Evolutionary conservation across 371 early-diverging fungal species (phyloP), one percentile per base, ranked within the genome.

Genomic region (Encephalitozoon hellem): DNA sequence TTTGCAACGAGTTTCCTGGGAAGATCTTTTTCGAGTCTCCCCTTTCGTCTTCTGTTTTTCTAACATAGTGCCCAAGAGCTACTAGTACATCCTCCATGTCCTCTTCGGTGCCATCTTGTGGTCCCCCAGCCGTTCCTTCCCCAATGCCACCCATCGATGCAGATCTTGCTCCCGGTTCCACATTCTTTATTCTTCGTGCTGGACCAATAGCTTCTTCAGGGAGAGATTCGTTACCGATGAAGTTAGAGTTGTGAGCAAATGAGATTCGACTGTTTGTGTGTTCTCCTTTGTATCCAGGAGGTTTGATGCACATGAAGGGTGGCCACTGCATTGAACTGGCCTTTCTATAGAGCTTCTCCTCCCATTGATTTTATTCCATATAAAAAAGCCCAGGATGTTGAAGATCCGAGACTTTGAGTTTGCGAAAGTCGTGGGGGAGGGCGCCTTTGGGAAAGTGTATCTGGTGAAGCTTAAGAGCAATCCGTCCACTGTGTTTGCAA

Each of bases 401-500:
- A 90, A 93, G 15, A 88, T 93, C 11, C 89, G 89, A 75, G 96
- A 97, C 86, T 96, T 98, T 81, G 83, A 87, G 52, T 94, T 97
- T 21, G 88, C 96, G 71, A 91, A 93, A 85, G 94, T 96, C n/a
- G 94, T 98, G 83, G 97, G 97, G n/a, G 93, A 93, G 73, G 97
- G 97, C 52, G 96, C 97, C 1, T 97, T 96, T 87, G 97, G 97
- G 49, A 96, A 95, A 83, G 99, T 97, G 47, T 93, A 92, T 84
- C 87, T 97, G 25, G 92, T 90, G 18, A 89, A 88, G 63, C 88
- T 88, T 55, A 88, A 89, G 70, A 70, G 79, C 23, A 91, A 89
- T 65, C 87, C 86, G 25, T 87, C 25, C 0, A 4, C 54, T 1
- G 15, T 26, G 26, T 79, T 74, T 82, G 99, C 99, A 0, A 91